Evolutionary conservation across 2,329 filamentous ascomycete species (phyloP), one percentile per base, ranked within the genome.

Genomic region (Fusarium compactum): DNA sequence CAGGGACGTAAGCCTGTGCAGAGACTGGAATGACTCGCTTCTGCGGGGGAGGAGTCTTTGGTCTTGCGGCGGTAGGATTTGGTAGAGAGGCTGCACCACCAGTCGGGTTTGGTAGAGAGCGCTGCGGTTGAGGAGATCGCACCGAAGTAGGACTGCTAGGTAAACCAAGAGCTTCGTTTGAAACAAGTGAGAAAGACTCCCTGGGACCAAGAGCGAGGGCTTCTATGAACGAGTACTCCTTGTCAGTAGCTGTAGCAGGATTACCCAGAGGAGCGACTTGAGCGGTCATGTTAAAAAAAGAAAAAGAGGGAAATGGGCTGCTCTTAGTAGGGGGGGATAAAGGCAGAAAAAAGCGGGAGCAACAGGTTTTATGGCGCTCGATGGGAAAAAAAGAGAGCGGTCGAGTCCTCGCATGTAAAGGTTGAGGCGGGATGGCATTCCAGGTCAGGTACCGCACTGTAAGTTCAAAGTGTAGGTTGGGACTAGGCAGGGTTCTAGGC

Each of bases 191-290:
- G 57, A 77, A 62, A 22, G 71, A 74, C 56, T 76, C 72, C 27
- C 71, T 72, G 18, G 72, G 73, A 55, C 72, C 63, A 30, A 77
- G 74, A 54, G 70, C 64, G 53, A 77, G 74, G 32, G 76, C 76
- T 74, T 77, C 76, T 46, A 77, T 73, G 61, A 77, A 77, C 62
- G 76, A 77, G 68, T 76, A 77, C 59, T 77, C 76, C 67, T 76
- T 73, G 64, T 76, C 72, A 43, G 52, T 27, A 27, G 58, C 59
- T 57, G 62, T 62, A 44, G 48, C 47, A 34, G 52, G 43, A 64
- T 32, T 18, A 46, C 58, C 74, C 69, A 68, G 70, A 48, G 65
- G 70, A 46, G 62, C 44, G 22, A 74, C 38, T 59, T 70, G 68
- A 50, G 62, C 55, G 69, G 62, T 74, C 74, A 76, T 76, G 69